Evolutionary conservation across 768 basidiomycete genomes (phyloP), one percentile per base, ranked within the genome.

Genomic region (Termitomyces sp.): DNA sequence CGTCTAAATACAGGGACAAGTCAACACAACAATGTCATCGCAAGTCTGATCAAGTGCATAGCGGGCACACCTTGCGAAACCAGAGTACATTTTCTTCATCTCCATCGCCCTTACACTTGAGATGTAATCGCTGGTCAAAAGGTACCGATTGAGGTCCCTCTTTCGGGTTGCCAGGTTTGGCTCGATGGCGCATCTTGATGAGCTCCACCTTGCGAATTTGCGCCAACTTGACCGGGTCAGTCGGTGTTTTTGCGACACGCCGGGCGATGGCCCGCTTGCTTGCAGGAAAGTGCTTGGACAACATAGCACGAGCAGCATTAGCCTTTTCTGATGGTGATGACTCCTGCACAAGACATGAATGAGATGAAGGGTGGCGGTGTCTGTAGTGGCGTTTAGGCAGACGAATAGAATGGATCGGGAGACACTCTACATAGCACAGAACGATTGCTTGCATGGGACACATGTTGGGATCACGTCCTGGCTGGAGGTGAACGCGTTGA

Each of bases 151-250:
- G 71, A 1, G 68, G 50, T 49, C 71, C 78, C 63, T 86, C 83
- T 61, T 78, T 83, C 18, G 80, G 75, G 61, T 91, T 84, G 7
- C 73, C 82, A 3, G 89, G 81, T 39, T 72, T 60, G 11, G 91
- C 91, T 36, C 73, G 76, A 64, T 88, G 89, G 51, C 85, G 83
- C 78, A 93, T 79, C 64, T 83, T 89, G 79, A 92, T 88, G 5
- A 85, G 64, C 62, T 85, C 81, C 16, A 91, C 64, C 60, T 81
- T 83, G 53, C 77, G 76, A 55, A 76, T 67, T 57, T 83, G 80
- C 1, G 77, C 81, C 20, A 79, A 64, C 59, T 84, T 84, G 51
- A 71, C 74, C 7, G 83, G 77, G 60, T 84, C 79, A 12, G 73
- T 74, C 6, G 80, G 76, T 36, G 66, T 60, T 57, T 74, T 75